Evolutionary conservation across 371 early-diverging fungal genomes (phyloP).

Genomic region (Circinella umbellata): DNA sequence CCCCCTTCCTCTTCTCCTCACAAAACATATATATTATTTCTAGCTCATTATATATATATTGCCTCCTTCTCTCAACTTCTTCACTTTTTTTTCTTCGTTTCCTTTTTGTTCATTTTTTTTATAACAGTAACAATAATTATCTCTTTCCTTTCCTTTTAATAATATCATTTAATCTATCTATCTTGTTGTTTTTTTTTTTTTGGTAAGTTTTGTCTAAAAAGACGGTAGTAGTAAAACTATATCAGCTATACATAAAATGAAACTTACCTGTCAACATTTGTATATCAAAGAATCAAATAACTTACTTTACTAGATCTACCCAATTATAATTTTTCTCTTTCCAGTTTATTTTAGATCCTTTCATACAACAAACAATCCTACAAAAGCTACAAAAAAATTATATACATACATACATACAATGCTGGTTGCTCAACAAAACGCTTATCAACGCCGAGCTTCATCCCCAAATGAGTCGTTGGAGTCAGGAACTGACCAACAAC

Average conservation of each 20-base stretch:
- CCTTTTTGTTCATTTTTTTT: constrained; percentile 6
- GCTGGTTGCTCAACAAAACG: constrained; percentile 4
- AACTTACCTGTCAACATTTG: no score
- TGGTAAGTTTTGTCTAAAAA: neutral
- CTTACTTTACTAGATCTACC: neutral
- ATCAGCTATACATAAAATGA: no score
- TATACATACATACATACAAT: constrained; percentile 7
- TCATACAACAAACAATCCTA: neutral
- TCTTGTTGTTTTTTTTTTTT: neutral
- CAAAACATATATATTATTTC: neutral
- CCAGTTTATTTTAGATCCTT: neutral
- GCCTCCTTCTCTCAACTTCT: neutral
- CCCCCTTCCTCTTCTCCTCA: neutral
- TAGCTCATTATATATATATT: neutral
- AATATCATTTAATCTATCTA: neutral
- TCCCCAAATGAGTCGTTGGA: constrained; percentile 11
- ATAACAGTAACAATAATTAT: neutral
- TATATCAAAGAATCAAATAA: no score
- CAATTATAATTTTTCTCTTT: neutral
- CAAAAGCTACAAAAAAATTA: neutral
- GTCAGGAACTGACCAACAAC: constrained; percentile 3
- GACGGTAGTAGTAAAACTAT: no score
- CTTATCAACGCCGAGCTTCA: constrained; percentile 27
- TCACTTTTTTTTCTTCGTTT: constrained; percentile 4
- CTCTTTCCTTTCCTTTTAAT: constrained; percentile 10